phyloP scores from a whole-genome alignment of 2,329 filamentous ascomycete species.

The Pyricularia sp. region DNA sequence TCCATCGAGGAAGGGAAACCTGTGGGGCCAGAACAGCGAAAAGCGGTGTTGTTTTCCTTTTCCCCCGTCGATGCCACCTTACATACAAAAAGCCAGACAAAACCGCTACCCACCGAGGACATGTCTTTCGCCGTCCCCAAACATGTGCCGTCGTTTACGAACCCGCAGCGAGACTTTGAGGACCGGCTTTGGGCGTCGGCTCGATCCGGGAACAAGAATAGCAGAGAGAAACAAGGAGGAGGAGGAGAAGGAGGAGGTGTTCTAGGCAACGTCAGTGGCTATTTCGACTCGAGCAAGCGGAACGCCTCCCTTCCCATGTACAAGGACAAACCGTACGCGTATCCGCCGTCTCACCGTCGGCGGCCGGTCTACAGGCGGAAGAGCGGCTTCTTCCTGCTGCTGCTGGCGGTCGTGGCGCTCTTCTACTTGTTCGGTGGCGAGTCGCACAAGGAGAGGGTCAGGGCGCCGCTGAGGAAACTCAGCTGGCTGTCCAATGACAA shows the following conservation, averaged over 20 bases:
- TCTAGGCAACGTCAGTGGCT: conserved; percentile 47
- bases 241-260: conserved; percentile 30
- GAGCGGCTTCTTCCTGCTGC: conserved; percentile 38
- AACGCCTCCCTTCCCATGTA: conserved; percentile 70
- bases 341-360: conserved; percentile 45
- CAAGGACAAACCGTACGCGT: conserved; percentile 91
- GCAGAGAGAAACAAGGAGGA: conserved; percentile 2
- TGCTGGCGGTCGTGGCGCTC: conserved; percentile 41
- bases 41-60: neutral
- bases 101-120: conserved; percentile 18
- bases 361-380: conserved; percentile 51
- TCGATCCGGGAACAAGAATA: conserved; percentile 4
- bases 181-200: conserved; percentile 47
- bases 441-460: conserved; percentile 20
- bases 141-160: conserved; percentile 55
- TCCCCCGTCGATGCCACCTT: neutral
- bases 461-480: conserved; percentile 30
- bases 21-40: neutral
- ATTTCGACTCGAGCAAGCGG: conserved; percentile 43
- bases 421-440: conserved; percentile 58
- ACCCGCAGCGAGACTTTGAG: conserved; percentile 51
- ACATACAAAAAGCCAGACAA: neutral
- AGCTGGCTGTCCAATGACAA: conserved; percentile 40
- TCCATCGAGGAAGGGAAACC: neutral
- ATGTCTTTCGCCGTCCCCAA: conserved; percentile 57